Conservation (phyloP, 495 filamentous ascomycete species). For the Lentithecium fluviatile region DNA sequence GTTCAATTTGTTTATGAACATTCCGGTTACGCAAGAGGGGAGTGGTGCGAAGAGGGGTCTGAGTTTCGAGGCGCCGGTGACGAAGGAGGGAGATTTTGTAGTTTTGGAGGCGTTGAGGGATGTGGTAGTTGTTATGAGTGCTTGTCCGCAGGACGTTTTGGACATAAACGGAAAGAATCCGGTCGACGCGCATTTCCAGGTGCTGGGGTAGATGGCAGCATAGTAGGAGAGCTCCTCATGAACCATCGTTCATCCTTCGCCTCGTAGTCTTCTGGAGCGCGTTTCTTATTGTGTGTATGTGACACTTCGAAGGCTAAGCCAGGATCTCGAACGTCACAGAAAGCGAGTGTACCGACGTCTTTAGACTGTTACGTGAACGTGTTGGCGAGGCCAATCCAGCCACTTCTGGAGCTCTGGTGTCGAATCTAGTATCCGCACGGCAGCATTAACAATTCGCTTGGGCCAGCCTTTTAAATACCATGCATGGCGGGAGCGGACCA, state of each 20-base stretch:
- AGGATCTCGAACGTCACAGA: no score
- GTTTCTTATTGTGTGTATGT: no score
- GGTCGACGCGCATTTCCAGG: conserved; percentile 41
- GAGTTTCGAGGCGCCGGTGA: conserved; percentile 40
- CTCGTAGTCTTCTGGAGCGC: no score
- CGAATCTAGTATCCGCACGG: neutral
- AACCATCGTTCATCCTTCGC: no score
- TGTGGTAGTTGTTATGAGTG: conserved; percentile 46
- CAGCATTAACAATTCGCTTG: conserved; percentile 10
- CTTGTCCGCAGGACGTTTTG: conserved; percentile 50
- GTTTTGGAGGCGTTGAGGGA: conserved; percentile 44
- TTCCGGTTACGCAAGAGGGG: conserved; percentile 42
- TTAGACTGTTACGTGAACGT: neutral
- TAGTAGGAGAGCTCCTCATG: no score
- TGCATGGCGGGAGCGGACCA: neutral
- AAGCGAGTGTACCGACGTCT: no score
- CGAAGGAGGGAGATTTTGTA: conserved; percentile 45
- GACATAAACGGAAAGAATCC: conserved; percentile 46
- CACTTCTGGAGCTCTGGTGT: conserved; percentile 11
- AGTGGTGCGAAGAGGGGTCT: conserved; percentile 32
- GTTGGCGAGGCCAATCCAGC: conserved; percentile 4
- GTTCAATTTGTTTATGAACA: conserved; percentile 54
- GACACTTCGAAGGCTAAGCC: no score
- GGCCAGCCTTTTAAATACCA: conserved; percentile 17
- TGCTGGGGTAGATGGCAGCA: conserved; percentile 6